Percentiles rank a stretch among this genome's conserved stretches.
These are phyloP conservation scores for Vanrija humicola DNA, from an alignment of 1,284 basidiomycete species.

Conservation along the genomic window DNA sequence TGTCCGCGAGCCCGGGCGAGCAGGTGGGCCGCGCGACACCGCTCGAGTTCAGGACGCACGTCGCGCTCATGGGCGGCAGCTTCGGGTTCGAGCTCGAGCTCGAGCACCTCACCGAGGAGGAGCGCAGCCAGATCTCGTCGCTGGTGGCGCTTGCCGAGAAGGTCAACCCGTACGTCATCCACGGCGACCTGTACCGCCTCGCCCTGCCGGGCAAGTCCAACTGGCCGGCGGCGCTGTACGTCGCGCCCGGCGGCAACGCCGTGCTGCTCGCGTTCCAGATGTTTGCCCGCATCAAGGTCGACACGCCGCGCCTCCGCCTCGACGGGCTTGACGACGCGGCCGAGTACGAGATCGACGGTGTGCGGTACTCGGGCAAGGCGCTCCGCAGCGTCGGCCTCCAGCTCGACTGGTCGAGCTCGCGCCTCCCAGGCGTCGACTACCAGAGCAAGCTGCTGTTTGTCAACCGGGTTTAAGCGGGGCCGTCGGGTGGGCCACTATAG, in stretches of 20 bases:
- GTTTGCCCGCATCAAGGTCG: slow-evolving; percentile 1
- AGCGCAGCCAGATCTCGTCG: slow-evolving; percentile 16
- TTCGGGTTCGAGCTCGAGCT: slow-evolving; percentile 39
- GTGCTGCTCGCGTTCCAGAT: slow-evolving; percentile 17
- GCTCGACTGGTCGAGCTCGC: background rate
- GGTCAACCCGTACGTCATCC: slow-evolving; percentile 25
- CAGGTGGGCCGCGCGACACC: slow-evolving; percentile 27
- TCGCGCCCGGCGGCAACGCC: slow-evolving; percentile 2
- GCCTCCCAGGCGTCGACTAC: slow-evolving; percentile 3
- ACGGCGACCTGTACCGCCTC: slow-evolving; percentile 29
- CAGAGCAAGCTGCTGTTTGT: slow-evolving; percentile 1
- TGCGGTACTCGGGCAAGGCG: slow-evolving; percentile 3
- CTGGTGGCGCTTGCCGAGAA: slow-evolving; percentile 19
- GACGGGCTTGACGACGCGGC: slow-evolving; percentile 15
- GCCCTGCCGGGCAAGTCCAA: slow-evolving; percentile 20
- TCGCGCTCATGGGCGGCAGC: slow-evolving; percentile 39
- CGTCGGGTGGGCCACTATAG: no score
- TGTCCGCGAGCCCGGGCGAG: slow-evolving; percentile 32
- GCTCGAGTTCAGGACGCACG: slow-evolving; percentile 35
- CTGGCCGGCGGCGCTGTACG: slow-evolving; percentile 27
- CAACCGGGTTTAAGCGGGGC: no score
- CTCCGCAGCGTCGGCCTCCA: slow-evolving; percentile 5
- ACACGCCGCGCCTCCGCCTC: slow-evolving; percentile 11
- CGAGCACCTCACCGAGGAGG: slow-evolving; percentile 15
- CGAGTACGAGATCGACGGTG: slow-evolving; percentile 19